Evolutionary conservation across 2,329 filamentous ascomycete genomes (phyloP).

Genomic region (Fusarium devonianum): DNA sequence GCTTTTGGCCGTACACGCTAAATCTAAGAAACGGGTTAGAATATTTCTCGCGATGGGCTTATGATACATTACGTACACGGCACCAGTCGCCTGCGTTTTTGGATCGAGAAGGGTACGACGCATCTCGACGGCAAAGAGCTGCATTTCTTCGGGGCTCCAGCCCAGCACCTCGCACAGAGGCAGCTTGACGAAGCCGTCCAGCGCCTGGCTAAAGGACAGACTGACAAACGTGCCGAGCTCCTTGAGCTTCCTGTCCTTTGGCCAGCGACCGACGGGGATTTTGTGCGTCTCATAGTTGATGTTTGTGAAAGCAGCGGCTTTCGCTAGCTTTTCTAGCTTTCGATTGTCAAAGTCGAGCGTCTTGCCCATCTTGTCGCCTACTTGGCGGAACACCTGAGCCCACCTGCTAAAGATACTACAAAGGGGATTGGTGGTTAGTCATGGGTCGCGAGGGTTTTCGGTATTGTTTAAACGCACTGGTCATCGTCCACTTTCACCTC

Average conservation of each 20-base stretch:
- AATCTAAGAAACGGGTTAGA: slow-evolving; percentile 14
- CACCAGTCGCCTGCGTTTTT: slow-evolving; percentile 24
- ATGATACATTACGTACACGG: slow-evolving; percentile 19
- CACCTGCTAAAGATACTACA: slow-evolving; percentile 29
- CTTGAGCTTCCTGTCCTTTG: slow-evolving; percentile 33
- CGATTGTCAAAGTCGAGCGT: slow-evolving; percentile 31
- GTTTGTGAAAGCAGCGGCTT: slow-evolving; percentile 11
- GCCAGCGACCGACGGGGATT: slow-evolving; percentile 33
- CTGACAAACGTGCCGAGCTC: slow-evolving; percentile 35
- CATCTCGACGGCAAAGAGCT: slow-evolving; percentile 36
- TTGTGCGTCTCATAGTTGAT: slow-evolving; percentile 22
- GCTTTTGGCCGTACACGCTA: slow-evolving; percentile 32
- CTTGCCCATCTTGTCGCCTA: slow-evolving; percentile 25
- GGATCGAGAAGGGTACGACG: slow-evolving; percentile 19
- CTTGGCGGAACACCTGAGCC: slow-evolving; percentile 22
- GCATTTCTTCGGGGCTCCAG: slow-evolving; percentile 34
- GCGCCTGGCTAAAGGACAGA: slow-evolving; percentile 33
- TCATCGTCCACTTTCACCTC: slow-evolving; percentile 14
- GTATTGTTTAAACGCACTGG: slow-evolving; percentile 14
- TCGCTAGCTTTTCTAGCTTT: slow-evolving; percentile 29
- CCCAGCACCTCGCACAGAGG: slow-evolving; percentile 32
- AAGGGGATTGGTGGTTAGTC: too few species aligned
- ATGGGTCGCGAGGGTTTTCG: accelerated
- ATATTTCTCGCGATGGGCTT: accelerated
- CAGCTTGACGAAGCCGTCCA: slow-evolving; percentile 36